A percentile compares a stretch with the other conserved stretches of the same genome.
Conservation (phyloP, 352 stramenopile species). For the Globisporangium barbulae region DNA sequence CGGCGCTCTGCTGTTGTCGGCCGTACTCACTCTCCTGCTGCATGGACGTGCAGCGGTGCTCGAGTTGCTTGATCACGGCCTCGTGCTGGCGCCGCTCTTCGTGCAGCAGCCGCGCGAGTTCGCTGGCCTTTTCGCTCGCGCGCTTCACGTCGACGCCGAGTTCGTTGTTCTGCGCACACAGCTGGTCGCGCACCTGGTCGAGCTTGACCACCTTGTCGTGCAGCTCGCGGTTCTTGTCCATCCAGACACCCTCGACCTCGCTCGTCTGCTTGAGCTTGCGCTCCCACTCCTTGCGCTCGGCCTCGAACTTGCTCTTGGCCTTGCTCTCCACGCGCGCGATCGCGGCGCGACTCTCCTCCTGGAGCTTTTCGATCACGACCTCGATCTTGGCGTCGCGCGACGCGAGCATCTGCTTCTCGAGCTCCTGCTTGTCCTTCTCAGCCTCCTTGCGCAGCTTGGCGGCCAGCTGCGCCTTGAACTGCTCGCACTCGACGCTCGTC, state of each 20-base stretch:
- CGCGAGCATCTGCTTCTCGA: conserved; percentile 70
- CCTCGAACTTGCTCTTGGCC: conserved; percentile 41
- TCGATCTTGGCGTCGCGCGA: conserved; percentile 79
- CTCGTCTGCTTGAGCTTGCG: conserved; percentile 72
- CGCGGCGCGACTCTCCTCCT: conserved; percentile 58
- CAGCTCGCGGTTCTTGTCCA: conserved; percentile 81
- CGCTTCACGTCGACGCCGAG: conserved; percentile 37
- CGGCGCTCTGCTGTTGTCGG: conserved; percentile 40
- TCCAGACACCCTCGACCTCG: conserved; percentile 81
- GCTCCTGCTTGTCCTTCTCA: conserved; percentile 49
- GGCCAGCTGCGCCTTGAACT: conserved; percentile 56
- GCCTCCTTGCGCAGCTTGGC: conserved; percentile 55
- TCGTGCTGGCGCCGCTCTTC: conserved; percentile 62
- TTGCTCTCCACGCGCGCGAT: conserved; percentile 53
- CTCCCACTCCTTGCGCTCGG: conserved; percentile 64
- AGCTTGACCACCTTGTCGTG: conserved; percentile 62
- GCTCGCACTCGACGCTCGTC: conserved; percentile 54
- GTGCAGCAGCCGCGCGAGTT: conserved; percentile 52
- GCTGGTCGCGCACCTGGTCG: conserved; percentile 41
- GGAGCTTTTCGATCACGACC: conserved; percentile 77
- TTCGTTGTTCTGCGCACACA: conserved; percentile 46
- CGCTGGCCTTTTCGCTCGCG: conserved; percentile 41
- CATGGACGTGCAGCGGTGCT: conserved; percentile 39
- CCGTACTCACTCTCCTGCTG: conserved; percentile 38
- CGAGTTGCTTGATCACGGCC: conserved; percentile 29